A percentile compares a stretch with the other conserved stretches of the same genome.
Conservation (phyloP, 1,284 basidiomycete species). For the Pholiota adiposa region DNA sequence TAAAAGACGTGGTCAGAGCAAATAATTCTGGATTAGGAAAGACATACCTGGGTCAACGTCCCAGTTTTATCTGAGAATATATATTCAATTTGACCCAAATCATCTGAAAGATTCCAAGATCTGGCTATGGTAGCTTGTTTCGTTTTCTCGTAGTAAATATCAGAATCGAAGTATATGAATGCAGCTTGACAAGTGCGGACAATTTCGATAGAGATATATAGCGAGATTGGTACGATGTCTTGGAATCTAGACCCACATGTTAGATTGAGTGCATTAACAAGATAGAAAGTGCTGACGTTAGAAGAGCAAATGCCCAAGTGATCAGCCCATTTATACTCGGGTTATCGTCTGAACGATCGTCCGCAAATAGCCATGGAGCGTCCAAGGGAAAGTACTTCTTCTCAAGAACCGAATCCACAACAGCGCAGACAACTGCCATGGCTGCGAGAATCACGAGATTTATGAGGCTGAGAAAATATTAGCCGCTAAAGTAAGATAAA, state of each 20-base stretch:
- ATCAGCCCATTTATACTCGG: slow-evolving; percentile 91
- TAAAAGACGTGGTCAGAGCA: slow-evolving; percentile 34
- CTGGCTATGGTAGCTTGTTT: slow-evolving; percentile 80
- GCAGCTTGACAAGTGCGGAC: slow-evolving; percentile 87
- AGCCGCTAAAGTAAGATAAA: not conserved
- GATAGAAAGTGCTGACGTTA: slow-evolving; percentile 62
- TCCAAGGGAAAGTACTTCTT: slow-evolving; percentile 66
- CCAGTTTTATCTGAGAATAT: slow-evolving; percentile 99
- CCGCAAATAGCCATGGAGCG: slow-evolving; percentile 85
- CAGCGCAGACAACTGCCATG: slow-evolving; percentile 86
- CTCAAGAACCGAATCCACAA: slow-evolving; percentile 85
- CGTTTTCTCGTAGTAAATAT: slow-evolving; percentile 79
- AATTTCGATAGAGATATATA: slow-evolving; percentile 96
- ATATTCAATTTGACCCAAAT: slow-evolving; percentile 96
- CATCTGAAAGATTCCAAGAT: slow-evolving; percentile 97
- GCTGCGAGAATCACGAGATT: slow-evolving; percentile 83
- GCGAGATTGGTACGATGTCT: slow-evolving; percentile 94
- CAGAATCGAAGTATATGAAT: slow-evolving; percentile 93
- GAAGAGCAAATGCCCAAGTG: slow-evolving; percentile 89
- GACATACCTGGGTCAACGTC: slow-evolving; percentile 86
- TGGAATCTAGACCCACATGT: slow-evolving; percentile 60
- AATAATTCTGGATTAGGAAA: not conserved
- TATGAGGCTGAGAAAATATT: slow-evolving; percentile 57
- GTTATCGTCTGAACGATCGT: slow-evolving; percentile 76
- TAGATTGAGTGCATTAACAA: slow-evolving; percentile 78